Percentiles rank a stretch among this genome's conserved stretches.
Evolutionary conservation across 352 stramenopile species (phyloP).

Genomic region (Pythium pyrilobum): DNA sequence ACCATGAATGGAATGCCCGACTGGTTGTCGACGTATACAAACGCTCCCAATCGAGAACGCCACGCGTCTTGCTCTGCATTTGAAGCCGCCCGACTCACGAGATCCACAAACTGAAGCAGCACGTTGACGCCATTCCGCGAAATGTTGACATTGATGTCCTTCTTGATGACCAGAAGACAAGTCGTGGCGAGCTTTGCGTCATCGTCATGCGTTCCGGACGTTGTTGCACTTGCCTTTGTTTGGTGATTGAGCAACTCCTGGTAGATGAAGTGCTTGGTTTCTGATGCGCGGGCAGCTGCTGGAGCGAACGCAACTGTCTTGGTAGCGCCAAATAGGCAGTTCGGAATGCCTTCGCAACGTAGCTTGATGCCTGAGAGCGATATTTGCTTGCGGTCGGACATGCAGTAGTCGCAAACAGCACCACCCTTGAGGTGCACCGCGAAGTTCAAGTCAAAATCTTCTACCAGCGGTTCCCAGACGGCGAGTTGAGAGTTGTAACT

Average conservation of each 20-base stretch:
- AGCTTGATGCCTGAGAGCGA: conserved; percentile 48
- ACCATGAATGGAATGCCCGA: conserved; percentile 80
- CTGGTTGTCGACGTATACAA: conserved; percentile 87
- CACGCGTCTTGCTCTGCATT: conserved; percentile 30
- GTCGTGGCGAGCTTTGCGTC: conserved; percentile 50
- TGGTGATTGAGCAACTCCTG: conserved; percentile 50
- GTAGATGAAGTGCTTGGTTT: conserved; percentile 84
- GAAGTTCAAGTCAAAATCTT: conserved; percentile 81
- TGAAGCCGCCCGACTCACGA: conserved; percentile 60
- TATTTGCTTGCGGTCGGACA: conserved; percentile 63
- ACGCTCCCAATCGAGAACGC: conserved; percentile 54
- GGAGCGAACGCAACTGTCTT: conserved; percentile 64
- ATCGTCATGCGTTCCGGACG: conserved; percentile 32
- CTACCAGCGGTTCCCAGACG: conserved; percentile 78
- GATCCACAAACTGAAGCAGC: conserved; percentile 63
- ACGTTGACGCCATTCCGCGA: conserved; percentile 83
- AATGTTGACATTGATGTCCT: conserved; percentile 80
- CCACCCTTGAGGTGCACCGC: conserved; percentile 63
- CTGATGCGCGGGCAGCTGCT: conserved; percentile 53
- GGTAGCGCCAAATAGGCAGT: conserved; percentile 63
- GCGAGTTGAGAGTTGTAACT: conserved; percentile 84
- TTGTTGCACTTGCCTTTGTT: neutral
- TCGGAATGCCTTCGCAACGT: conserved; percentile 62
- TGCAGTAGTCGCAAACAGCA: conserved; percentile 73
- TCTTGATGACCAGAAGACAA: conserved; percentile 71